Evolutionary conservation across 2,329 filamentous ascomycete genomes (phyloP), one percentile per base, ranked within the genome.

Genomic region (Aspergillus sp.): DNA sequence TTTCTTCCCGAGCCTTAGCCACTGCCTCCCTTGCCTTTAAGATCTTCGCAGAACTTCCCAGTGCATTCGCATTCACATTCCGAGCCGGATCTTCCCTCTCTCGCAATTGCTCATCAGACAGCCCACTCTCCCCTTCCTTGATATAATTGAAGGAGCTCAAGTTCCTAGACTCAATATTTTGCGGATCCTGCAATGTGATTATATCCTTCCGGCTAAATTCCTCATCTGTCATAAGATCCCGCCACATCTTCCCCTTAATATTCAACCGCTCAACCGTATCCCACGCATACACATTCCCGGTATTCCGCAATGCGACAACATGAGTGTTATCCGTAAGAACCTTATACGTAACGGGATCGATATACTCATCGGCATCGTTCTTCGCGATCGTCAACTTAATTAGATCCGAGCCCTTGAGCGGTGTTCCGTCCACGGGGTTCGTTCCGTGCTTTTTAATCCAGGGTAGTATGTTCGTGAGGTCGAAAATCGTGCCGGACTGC

Each of bases 281-380:
- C 85, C 89, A 97, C 1, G 93, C 88, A 72, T 98, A 99, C 4
- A 96, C 95, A 75, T 99, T 99, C 50, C 93, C 93, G 57, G 93
- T 93, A 55, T 82, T 89, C 57, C 86, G 83, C 62, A 99, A 82
- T 15, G 93, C 93, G 46, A 98, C 91, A 58, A 99, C 91, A 75
- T 98, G 95, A 4, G 95, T 98, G 75, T 98, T 98, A 73, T 99
- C 92, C 47, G 95, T 99, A 69, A 99, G 91, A 42, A 96, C 90
- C 75, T 99, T 99, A 82, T 90, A 98, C 0, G 93, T 97, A 47
- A 99, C 93, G 0, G 95, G 96, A 69, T 99, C 95, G 62, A 98
- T 91, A 68, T 95, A 90, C 67, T 98, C 95, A 53, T 86, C 89
- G 60, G 93, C 89, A 53, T 93, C 90, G 74, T 98, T 99, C 73